A percentile compares a stretch with the other conserved stretches of the same genome.
Conservation (phyloP, 805 yeast genomes). For the Candida maris region DNA sequence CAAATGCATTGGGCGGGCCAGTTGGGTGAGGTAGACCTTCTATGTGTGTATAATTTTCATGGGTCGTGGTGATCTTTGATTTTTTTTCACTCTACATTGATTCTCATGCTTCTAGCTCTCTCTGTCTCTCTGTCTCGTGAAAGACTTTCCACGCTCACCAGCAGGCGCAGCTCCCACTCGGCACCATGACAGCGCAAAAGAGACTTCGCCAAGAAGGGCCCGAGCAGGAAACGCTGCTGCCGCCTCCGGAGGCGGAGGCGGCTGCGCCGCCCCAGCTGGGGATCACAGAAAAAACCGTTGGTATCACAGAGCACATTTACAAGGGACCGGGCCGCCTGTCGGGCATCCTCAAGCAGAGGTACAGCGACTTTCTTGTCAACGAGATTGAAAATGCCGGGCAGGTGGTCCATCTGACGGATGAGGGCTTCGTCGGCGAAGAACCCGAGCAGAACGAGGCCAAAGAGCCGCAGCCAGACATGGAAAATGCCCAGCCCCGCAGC, state of each 20-base stretch:
- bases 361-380: slow-evolving; percentile 90
- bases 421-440: slow-evolving; percentile 55
- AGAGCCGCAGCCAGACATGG: slow-evolving; percentile 35
- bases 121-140: no score
- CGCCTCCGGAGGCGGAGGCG: not conserved
- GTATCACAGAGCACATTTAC: slow-evolving; percentile 71
- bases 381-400: slow-evolving; percentile 69
- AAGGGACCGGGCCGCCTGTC: slow-evolving; percentile 56
- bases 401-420: slow-evolving; percentile 72
- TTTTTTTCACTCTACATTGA: no score
- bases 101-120: no score
- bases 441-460: slow-evolving; percentile 32
- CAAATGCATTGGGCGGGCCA: no score
- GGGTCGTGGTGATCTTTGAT: no score
- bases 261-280: slow-evolving; percentile 28
- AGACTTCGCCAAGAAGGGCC: not conserved
- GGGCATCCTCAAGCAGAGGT: slow-evolving; percentile 83
- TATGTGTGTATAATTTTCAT: no score
- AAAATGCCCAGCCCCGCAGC: slow-evolving; percentile 33
- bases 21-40: no score
- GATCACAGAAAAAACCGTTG: slow-evolving; percentile 76
- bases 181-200: slow-evolving; percentile 1
- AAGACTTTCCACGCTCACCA: no score
- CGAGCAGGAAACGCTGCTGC: not conserved
- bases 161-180: not conserved